Conservation (phyloP, 2,329 filamentous ascomycete genomes). For the Neonectria sp. region DNA sequence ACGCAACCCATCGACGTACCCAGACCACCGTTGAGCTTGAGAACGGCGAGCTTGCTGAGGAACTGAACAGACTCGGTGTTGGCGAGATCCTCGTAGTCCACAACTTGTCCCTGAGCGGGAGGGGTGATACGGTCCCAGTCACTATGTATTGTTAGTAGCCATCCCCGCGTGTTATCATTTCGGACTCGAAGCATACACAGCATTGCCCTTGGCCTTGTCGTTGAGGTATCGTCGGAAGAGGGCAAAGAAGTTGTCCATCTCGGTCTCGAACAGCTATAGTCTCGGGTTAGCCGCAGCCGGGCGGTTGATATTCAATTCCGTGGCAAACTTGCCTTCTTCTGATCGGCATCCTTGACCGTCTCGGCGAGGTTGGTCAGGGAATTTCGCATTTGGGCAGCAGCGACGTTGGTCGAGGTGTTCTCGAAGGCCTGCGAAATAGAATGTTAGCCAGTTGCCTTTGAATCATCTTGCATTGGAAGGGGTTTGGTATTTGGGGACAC, state of each 20-base stretch:
- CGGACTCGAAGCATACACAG: slow-evolving; percentile 70
- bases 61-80: slow-evolving; percentile 94
- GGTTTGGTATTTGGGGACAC: background rate
- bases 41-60: slow-evolving; percentile 96
- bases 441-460: slow-evolving; percentile 44
- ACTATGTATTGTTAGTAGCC: slow-evolving; percentile 61
- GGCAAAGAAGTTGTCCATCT: slow-evolving; percentile 99
- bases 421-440: slow-evolving; percentile 84
- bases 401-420: slow-evolving; percentile 98
- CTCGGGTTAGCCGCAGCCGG: slow-evolving; percentile 24
- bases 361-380: slow-evolving; percentile 93
- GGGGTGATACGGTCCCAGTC: slow-evolving; percentile 98
- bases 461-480: background rate
- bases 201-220: slow-evolving; percentile 98
- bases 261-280: slow-evolving; percentile 89
- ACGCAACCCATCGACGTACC: slow-evolving; percentile 99
- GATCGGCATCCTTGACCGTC: slow-evolving; percentile 84
- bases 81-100: slow-evolving; percentile 92
- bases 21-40: slow-evolving; percentile 99
- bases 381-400: slow-evolving; percentile 99
- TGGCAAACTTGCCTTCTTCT: slow-evolving; percentile 81
- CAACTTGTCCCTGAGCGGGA: slow-evolving; percentile 92
- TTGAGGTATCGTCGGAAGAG: slow-evolving; percentile 98
- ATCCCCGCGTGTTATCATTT: slow-evolving; percentile 6
- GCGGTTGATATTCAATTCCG: background rate